Evolutionary conservation across 2,329 filamentous ascomycete species (phyloP), one percentile per base, ranked within the genome.

Genomic region (Paecilomyces dactylethromorphus): DNA sequence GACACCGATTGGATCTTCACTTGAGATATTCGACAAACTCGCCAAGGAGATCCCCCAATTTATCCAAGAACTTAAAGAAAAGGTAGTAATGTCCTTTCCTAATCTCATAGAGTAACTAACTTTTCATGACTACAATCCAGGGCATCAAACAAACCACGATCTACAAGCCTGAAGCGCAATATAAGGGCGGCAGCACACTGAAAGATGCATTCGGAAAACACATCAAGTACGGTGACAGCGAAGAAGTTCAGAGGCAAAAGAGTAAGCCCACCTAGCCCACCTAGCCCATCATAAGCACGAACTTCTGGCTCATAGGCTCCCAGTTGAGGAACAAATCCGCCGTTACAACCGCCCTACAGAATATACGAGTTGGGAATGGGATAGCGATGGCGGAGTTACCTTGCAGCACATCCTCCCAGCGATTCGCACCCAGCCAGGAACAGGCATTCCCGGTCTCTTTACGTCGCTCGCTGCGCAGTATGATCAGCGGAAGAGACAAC

Each of bases 281-380:
- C 24, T 26, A 26, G 24, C 24, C 24, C 5, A 3, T 26, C 24
- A 26, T 26, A 26, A 26, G 24, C 3, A 5, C 24, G 24, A 26
- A 26, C 24, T 26, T 26, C 24, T 26, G 24, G 24, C 24, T 26
- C 24, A 26, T 5, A 26, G 24, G 24, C 24, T 3, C 24, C 24
- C 24, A 26, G 24, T 26, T 5, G 24, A 26, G 24, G 24, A 26
- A 26, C 79, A 82, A 68, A 81, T 82, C 61, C 65, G 65, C 7
- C 72, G 79, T 4, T 81, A 82, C 60, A 76, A 74, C 0, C 65
- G 79, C 8, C 78, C 75, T 1, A 3, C 24, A 26, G 65, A 76
- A 52, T 64, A 79, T 63, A 81, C 79, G 0, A 80, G 76, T 0
- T 82, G 77, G 75, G 74, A 80, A 59, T 82, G 80, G 78, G 69